Evolutionary conservation across 1,284 basidiomycete species (phyloP), one percentile per base, ranked within the genome.

Genomic region (Cryptococcus sp.): DNA sequence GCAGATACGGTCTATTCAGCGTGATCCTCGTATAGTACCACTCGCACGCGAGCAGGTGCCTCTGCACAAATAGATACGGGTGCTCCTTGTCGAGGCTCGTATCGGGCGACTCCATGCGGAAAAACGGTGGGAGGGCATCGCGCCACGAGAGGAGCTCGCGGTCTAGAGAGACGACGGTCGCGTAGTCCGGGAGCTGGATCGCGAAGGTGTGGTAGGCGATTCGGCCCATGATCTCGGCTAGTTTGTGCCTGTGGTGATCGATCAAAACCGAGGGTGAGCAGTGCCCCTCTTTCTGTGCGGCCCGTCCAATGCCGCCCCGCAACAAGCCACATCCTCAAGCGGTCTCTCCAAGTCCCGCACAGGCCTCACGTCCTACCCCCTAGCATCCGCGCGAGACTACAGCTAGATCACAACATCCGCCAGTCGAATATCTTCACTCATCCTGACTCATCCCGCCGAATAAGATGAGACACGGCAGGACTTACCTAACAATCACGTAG

Each of bases 121-220:
- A 75, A 62, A 77, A 78, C 2, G 69, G 57, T 0, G 77, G 77
- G 3, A 78, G 61, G 18, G 65, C 63, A 39, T 76, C 73, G 45
- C 71, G 66, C 76, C 76, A 78, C 2, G 68, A 71, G 16, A 79
- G 59, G 12, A 79, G 65, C 55, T 79, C 78, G 50, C 76, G 68
- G 55, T 80, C 79, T 23, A 80, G 69, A 18, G 72, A 70, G 18
- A 78, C 62, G 11, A 80, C 77, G 4, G 74, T 77, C 21, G 69
- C 62, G 57, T 80, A 79, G 57, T 78, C 73, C 0, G 79, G 79
- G 1, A 78, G 59, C 42, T 75, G 69, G 44, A 80, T 77, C 7
- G 78, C 74, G 62, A 80, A 80, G 15, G 77, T 78, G 54, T 77
- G 77, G 55, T 77, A 76, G 2, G 76, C 74, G 51, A 79, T 79